phyloP scores from a whole-genome alignment of 1,284 basidiomycete genomes.

The Marasmius oreades region DNA sequence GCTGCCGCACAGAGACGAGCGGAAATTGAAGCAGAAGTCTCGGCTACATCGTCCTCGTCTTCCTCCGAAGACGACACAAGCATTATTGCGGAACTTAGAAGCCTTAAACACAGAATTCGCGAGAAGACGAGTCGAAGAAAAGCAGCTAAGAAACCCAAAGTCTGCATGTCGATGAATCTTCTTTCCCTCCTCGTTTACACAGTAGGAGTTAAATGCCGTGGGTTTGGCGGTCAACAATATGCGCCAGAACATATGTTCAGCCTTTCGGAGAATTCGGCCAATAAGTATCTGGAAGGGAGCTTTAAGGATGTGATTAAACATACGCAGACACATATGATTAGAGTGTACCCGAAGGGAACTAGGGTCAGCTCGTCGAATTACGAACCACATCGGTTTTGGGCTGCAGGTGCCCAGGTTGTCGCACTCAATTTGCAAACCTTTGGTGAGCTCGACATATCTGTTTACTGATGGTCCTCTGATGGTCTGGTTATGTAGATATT shows the following conservation, averaged over 20 bases:
- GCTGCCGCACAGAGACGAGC: slow-evolving; percentile 8
- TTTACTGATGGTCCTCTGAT: background rate
- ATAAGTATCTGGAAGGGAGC: slow-evolving; percentile 53
- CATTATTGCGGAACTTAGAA: slow-evolving; percentile 20
- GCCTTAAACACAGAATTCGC: slow-evolving; percentile 19
- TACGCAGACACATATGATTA: slow-evolving; percentile 79
- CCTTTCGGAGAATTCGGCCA: slow-evolving; percentile 84
- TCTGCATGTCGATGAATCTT: slow-evolving; percentile 73
- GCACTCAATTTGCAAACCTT: slow-evolving; percentile 98
- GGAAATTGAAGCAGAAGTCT: slow-evolving; percentile 42
- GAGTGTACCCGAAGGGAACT: slow-evolving; percentile 88
- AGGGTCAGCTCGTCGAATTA: slow-evolving; percentile 87
- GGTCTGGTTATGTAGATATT: slow-evolving; percentile 49
- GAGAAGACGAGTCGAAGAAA: slow-evolving; percentile 4
- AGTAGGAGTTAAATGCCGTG: slow-evolving; percentile 91
- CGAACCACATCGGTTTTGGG: slow-evolving; percentile 89
- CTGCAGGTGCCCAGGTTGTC: slow-evolving; percentile 88
- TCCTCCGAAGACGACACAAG: slow-evolving; percentile 43
- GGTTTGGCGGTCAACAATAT: slow-evolving; percentile 82
- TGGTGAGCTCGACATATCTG: slow-evolving; percentile 44
- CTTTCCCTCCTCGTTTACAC: slow-evolving; percentile 88
- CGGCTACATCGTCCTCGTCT: slow-evolving; percentile 33
- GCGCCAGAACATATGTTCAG: slow-evolving; percentile 90
- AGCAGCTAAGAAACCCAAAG: slow-evolving; percentile 31
- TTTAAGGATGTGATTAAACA: slow-evolving; percentile 86